phyloP scores from a whole-genome alignment of 306 rosid genomes.

The Inga leiocalycina region DNA sequence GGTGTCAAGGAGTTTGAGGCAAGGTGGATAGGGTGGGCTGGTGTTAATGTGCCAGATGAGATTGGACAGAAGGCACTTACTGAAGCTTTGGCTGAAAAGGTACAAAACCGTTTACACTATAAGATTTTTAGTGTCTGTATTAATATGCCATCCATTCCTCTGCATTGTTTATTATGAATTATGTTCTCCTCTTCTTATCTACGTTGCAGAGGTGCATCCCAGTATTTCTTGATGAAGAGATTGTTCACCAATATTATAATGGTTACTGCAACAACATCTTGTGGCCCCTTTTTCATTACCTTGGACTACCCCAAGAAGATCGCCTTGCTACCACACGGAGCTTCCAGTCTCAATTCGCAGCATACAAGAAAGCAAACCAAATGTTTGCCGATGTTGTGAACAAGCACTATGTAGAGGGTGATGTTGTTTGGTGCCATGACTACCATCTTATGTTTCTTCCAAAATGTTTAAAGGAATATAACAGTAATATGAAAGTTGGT shows the following conservation, averaged over 20 bases:
- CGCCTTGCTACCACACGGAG: conserved; percentile 96
- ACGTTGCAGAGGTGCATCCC: conserved; percentile 78
- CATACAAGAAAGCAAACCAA: conserved; percentile 87
- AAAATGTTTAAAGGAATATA: conserved; percentile 72
- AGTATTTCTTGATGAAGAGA: conserved; percentile 90
- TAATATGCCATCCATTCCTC: not conserved
- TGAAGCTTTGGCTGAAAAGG: conserved; percentile 86
- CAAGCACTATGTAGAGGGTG: conserved; percentile 80
- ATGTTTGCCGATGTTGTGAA: conserved; percentile 95
- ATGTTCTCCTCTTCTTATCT: conserved; percentile 23
- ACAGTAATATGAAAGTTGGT: conserved; percentile 82
- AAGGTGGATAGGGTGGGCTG: conserved; percentile 98
- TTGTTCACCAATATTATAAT: conserved; percentile 90
- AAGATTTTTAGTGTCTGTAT: conserved; percentile 2
- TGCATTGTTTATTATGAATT: conserved; percentile 14
- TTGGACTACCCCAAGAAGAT: conserved; percentile 96
- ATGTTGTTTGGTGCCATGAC: conserved; percentile 96
- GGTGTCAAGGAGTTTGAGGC: conserved; percentile 91
- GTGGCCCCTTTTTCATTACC: conserved; percentile 96
- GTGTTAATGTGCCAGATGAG: conserved; percentile 87
- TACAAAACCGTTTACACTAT: conserved; percentile 25
- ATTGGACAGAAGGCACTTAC: conserved; percentile 87
- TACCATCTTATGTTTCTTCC: conserved; percentile 97
- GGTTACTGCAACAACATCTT: conserved; percentile 92
- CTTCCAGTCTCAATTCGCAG: conserved; percentile 89